A percentile compares a stretch with the other conserved stretches of the same genome.
phyloP scores from a whole-genome alignment of 2,329 filamentous ascomycete species.

The Verticillium nonalfalfae region DNA sequence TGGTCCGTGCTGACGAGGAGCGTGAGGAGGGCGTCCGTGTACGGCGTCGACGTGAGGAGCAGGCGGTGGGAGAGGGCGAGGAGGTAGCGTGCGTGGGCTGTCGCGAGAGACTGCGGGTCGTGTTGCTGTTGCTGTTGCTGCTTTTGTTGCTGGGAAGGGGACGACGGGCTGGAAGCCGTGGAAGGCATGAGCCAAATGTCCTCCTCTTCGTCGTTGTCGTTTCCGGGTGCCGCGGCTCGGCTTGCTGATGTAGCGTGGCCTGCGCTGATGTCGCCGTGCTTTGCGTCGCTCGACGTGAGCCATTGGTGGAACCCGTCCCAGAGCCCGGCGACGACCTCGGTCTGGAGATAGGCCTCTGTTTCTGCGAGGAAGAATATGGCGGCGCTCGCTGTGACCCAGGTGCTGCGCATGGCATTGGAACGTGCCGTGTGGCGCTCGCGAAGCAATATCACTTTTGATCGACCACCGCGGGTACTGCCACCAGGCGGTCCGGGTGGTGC shows the following conservation, averaged over 20 bases:
- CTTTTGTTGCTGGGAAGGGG: constrained; percentile 8
- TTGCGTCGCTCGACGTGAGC: constrained; percentile 47
- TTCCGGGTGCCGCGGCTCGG: neutral
- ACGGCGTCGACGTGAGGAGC: constrained; percentile 57
- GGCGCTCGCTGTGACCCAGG: constrained; percentile 87
- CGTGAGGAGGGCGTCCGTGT: constrained; percentile 58
- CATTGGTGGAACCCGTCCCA: constrained; percentile 77
- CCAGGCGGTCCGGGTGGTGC: constrained; percentile 60
- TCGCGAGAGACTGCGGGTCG: constrained; percentile 79
- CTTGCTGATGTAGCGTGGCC: neutral
- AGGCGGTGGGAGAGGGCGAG: constrained; percentile 59
- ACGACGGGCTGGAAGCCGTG: constrained; percentile 10
- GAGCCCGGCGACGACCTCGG: constrained; percentile 74
- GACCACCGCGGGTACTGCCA: constrained; percentile 54
- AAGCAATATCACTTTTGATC: constrained; percentile 52
- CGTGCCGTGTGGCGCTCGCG: constrained; percentile 60
- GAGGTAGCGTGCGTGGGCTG: constrained; percentile 74
- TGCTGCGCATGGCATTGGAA: constrained; percentile 63
- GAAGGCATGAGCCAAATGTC: constrained; percentile 34
- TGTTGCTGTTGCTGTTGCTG: constrained; percentile 38
- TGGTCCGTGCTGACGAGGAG: constrained; percentile 73
- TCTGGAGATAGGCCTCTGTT: constrained; percentile 81
- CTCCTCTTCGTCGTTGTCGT: constrained; percentile 22
- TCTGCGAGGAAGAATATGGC: constrained; percentile 87
- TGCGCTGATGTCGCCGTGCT: neutral